phyloP scores from a whole-genome alignment of 176 grass and related monocot species.

The Rhynchospora tenuis region DNA sequence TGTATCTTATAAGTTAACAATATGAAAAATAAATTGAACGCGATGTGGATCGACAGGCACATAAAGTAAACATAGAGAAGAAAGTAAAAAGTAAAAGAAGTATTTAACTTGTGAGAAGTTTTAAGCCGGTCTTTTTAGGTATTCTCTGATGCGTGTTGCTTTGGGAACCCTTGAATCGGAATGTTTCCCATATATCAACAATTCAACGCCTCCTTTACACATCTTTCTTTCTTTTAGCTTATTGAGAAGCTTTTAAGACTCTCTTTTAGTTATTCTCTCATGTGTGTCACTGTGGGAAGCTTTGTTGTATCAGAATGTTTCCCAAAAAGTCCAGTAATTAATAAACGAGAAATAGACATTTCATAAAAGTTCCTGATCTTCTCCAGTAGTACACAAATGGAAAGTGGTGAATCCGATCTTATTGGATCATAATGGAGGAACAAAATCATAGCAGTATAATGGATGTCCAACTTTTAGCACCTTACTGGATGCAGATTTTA shows the following conservation, averaged over 20 bases:
- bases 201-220: too few species aligned
- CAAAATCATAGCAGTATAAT: not conserved
- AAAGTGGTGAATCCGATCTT: not conserved
- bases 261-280: slow-evolving; percentile 18
- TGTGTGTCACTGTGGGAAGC: slow-evolving; percentile 5
- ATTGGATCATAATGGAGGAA: not conserved
- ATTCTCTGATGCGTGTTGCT: slow-evolving; percentile 17
- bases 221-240: too few species aligned
- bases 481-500: not conserved
- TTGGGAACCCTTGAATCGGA: not conserved
- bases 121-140: not conserved
- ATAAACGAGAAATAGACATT: not conserved
- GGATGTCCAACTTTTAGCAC: not conserved
- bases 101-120: not conserved
- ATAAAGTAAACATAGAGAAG: too few species aligned
- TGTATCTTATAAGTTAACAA: too few species aligned
- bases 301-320: not conserved
- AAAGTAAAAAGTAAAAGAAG: too few species aligned
- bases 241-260: not conserved
- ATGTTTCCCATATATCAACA: not conserved
- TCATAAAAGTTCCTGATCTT: not conserved
- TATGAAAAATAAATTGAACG: too few species aligned
- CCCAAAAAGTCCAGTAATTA: not conserved
- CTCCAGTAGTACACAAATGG: not conserved
- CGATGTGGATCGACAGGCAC: too few species aligned